A percentile compares a stretch with the other conserved stretches of the same genome.
Evolutionary conservation across 805 yeast genomes (phyloP).

Genomic region (Hagleromyces aurorensis): DNA sequence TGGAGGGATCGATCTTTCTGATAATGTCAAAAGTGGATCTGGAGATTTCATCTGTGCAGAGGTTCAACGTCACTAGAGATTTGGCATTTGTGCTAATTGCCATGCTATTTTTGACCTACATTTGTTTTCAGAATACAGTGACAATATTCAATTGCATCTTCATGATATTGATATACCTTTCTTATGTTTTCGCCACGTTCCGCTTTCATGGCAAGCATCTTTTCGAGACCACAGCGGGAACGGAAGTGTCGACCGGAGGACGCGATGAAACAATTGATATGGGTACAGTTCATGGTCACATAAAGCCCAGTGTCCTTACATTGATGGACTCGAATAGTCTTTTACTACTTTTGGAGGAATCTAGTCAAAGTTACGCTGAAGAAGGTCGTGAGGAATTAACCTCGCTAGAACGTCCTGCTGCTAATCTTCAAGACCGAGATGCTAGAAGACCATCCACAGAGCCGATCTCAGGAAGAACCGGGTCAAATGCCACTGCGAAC

Average conservation of each 20-base stretch:
- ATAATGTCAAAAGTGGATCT: conserved; percentile 19
- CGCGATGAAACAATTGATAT: conserved; percentile 2
- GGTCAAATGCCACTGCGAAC: conserved; percentile 1
- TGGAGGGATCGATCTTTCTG: conserved; percentile 28
- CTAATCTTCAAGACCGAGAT: neutral
- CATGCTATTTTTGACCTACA: conserved; percentile 19
- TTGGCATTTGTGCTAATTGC: conserved; percentile 21
- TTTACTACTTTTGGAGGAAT: conserved; percentile 21
- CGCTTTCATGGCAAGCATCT: conserved; percentile 4
- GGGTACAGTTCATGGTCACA: conserved; percentile 7
- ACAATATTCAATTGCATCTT: conserved; percentile 22
- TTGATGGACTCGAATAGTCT: conserved; percentile 27
- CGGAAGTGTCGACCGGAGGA: too few relatives aligned
- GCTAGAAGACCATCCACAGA: conserved; percentile 15
- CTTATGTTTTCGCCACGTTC: conserved; percentile 17
- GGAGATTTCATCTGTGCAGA: conserved; percentile 14
- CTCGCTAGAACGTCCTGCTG: conserved; percentile 1
- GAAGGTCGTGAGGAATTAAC: conserved; percentile 8
- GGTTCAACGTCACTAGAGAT: conserved; percentile 19
- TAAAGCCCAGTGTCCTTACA: conserved; percentile 26
- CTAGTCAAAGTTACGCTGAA: conserved; percentile 4
- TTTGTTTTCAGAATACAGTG: conserved; percentile 18
- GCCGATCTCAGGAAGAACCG: conserved; percentile 5
- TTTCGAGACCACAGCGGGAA: too few relatives aligned
- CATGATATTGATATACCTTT: conserved; percentile 22